These are phyloP conservation scores for Nannizziopsis arthrosporioides DNA, from an alignment of 2,329 filamentous ascomycete genomes.

Conservation along the genomic window DNA sequence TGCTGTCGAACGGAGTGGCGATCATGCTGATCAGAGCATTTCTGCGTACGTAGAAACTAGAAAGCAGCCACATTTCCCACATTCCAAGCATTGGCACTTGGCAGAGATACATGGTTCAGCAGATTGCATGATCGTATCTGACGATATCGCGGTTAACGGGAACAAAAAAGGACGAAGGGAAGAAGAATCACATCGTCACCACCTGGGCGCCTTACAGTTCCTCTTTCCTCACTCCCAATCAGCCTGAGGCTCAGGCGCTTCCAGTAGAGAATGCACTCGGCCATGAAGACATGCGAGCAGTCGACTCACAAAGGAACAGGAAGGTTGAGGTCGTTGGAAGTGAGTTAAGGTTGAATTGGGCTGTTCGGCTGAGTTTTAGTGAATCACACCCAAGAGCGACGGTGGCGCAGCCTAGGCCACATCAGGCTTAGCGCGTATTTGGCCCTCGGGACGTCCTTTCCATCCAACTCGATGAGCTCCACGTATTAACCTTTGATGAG, in stretches of 20 bases:
- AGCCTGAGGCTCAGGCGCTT: too few relatives aligned
- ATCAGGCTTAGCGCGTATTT: neutral
- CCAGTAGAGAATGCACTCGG: too few relatives aligned
- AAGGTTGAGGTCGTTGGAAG: neutral
- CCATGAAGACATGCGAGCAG: too few relatives aligned
- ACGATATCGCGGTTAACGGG: too few relatives aligned
- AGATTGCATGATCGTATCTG: too few relatives aligned
- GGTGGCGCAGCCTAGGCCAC: neutral
- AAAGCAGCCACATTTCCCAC: constrained; percentile 3
- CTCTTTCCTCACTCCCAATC: too few relatives aligned
- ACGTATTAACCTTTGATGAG: too few relatives aligned
- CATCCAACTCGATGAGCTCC: too few relatives aligned
- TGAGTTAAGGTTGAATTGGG: neutral
- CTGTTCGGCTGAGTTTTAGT: constrained; percentile 1
- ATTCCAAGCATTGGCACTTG: constrained; percentile 1
- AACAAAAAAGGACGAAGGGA: too few relatives aligned
- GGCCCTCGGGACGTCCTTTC: too few relatives aligned
- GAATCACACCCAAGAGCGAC: constrained; percentile 5
- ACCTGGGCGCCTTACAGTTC: too few relatives aligned
- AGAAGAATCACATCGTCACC: too few relatives aligned
- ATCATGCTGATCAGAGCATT: neutral
- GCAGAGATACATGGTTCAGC: neutral
- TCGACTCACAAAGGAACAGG: neutral
- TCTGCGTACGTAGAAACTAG: neutral
- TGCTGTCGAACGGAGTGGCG: neutral